Evolutionary conservation across 2,329 filamentous ascomycete genomes (phyloP).

Genomic region (Scortechinia acanthostroma): DNA sequence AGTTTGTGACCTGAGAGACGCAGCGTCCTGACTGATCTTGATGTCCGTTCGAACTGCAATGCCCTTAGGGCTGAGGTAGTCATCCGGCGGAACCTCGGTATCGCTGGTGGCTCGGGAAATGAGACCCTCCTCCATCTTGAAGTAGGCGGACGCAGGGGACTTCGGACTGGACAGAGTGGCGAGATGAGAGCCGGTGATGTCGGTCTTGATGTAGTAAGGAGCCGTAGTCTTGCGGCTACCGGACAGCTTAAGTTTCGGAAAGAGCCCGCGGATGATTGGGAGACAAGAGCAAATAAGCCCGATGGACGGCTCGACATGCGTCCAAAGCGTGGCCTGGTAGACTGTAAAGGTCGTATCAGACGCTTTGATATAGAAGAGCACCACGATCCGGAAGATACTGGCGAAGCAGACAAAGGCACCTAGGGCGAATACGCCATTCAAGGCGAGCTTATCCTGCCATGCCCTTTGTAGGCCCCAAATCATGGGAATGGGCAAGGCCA

Average conservation of each 20-base stretch:
- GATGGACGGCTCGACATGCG: constrained; percentile 1
- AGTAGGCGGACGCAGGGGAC: neutral
- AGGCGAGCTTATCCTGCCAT: constrained; percentile 1
- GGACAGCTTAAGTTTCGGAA: neutral
- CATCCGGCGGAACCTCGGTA: neutral
- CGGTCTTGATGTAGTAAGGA: neutral
- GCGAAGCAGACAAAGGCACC: constrained; percentile 1
- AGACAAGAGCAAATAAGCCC: constrained; percentile 1
- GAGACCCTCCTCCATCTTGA: neutral
- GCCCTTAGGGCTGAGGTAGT: neutral
- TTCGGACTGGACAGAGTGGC: neutral
- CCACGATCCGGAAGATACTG: constrained; percentile 1
- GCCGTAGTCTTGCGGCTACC: neutral
- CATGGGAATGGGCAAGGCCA: neutral
- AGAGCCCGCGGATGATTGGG: neutral
- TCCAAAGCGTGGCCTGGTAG: constrained; percentile 1
- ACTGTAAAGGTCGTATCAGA: neutral
- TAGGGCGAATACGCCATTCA: constrained; percentile 1
- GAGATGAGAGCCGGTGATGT: neutral
- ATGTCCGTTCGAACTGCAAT: neutral
- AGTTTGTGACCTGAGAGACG: neutral
- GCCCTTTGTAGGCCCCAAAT: neutral
- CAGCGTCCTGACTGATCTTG: neutral
- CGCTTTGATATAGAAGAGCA: neutral
- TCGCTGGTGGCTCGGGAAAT: neutral